These are phyloP conservation scores for Tetradesmus obliquus DNA, from an alignment of 139 green algal genomes.

Conservation along the genomic window DNA sequence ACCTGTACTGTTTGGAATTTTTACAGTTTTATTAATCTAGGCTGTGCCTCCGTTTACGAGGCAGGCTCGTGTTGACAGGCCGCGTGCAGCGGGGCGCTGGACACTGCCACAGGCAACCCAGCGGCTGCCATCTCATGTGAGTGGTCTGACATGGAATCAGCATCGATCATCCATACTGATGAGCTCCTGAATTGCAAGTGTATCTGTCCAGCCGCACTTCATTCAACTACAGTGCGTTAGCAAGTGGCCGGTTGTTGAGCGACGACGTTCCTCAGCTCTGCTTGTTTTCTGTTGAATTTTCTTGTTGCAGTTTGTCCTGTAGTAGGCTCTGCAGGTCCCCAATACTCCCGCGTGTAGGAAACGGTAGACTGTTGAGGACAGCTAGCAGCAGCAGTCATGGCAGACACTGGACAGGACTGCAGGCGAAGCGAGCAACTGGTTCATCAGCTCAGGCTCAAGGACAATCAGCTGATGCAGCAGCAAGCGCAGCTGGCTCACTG, in stretches of 20 bases:
- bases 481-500: conserved; percentile 18
- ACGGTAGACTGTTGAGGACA: background rate
- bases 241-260: background rate
- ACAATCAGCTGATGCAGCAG: conserved; percentile 2
- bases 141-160: background rate
- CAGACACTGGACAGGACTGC: conserved; percentile 19
- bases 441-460: background rate
- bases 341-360: background rate
- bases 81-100: background rate
- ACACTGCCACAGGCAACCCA: background rate
- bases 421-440: background rate
- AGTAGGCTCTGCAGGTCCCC: background rate
- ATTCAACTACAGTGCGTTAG: background rate
- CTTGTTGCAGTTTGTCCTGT: background rate
- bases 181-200: background rate
- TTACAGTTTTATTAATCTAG: background rate
- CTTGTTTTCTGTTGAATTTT: background rate
- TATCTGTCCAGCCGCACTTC: background rate
- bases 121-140: background rate
- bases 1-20: background rate
- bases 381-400: background rate
- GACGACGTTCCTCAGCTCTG: background rate
- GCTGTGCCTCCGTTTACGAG: background rate
- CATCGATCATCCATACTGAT: background rate
- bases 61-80: background rate